Conservation (phyloP, 2,329 filamentous ascomycete species). For the Coniochaeta sp. region DNA sequence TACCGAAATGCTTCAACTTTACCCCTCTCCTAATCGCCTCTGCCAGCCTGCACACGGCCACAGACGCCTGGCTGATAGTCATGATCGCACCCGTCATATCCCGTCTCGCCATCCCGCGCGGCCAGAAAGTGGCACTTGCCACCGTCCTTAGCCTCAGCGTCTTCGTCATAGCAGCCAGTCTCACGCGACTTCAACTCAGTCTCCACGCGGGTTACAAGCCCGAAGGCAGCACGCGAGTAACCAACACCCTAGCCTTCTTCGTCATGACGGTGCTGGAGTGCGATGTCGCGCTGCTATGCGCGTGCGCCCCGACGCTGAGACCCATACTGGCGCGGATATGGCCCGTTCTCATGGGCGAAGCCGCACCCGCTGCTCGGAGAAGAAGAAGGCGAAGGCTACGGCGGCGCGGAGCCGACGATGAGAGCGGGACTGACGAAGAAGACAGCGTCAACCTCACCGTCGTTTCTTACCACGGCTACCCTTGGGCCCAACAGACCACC, state of each 20-base stretch:
- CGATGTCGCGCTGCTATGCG: conserved; percentile 27
- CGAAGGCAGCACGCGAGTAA: conserved; percentile 5
- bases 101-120: conserved; percentile 28
- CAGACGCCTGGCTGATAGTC: conserved; percentile 36
- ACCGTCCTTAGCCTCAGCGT: conserved; percentile 37
- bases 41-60: conserved; percentile 36
- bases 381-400: not conserved
- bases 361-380: not conserved
- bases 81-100: conserved; percentile 34
- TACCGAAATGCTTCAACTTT: conserved; percentile 29
- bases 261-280: conserved; percentile 28
- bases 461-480: conserved; percentile 23
- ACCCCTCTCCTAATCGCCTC: conserved; percentile 34
- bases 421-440: not conserved
- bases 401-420: not conserved
- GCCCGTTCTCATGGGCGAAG: conserved; percentile 14
- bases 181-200: conserved; percentile 24
- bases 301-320: conserved; percentile 24
- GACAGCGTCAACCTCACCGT: conserved; percentile 20
- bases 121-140: conserved; percentile 35
- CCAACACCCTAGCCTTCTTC: conserved; percentile 24
- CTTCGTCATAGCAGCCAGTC: conserved; percentile 29
- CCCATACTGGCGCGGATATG: conserved; percentile 21
- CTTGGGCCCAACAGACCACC: too few species aligned
- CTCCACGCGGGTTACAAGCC: conserved; percentile 17